Evolutionary conservation across 2,329 filamentous ascomycete species (phyloP), one percentile per base, ranked within the genome.

Genomic region (Calonectria multiphialidica): DNA sequence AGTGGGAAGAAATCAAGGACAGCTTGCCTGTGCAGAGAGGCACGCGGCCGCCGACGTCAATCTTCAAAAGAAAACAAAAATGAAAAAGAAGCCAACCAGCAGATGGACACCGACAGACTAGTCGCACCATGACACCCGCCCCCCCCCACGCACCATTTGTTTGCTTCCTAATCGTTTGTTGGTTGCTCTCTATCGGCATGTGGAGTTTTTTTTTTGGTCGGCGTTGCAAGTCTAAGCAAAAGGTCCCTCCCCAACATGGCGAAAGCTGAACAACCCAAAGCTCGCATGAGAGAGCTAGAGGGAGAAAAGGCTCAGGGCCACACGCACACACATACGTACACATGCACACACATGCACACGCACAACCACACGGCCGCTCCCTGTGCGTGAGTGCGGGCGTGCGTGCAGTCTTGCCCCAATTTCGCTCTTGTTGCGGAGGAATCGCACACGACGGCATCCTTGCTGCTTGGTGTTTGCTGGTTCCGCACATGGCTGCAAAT

Each of bases 401-500:
- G 16, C 57, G n/a, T 30, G 23, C 57, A 23, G n/a, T 45, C 21
- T 30, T 16, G 12, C 57, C 57, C 57, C 40, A 42, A 42, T 45
- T 42, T 62, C 40, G 37, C 23, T 45, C 40, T 45, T 25, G 28
- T 30, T 30, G 37, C 57, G 57, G 23, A 30, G 28, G 37, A 33
- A 45, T 62, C 40, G n/a, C 35, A 45, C 57, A 33, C 37, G 33
- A 8, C 53, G 9, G 53, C 15, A 59, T 59, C 53, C 53, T 59
- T 59, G 53, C 53, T 59, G 53, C 33, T 37, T 37, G 21, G 16
- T 40, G 33, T 59, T 59, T 59, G 33, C 53, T 59, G 53, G 53
- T 59, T 59, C 53, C 53, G 33, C 33, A 59, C 37, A 59, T 59
- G 53, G 53, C 53, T 59, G 35, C 53, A 23, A 37, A 59, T 59